Percentiles rank a stretch among this genome's conserved stretches.
These are phyloP conservation scores for Bjerkandera adusta DNA, from an alignment of 1,284 basidiomycete genomes.

Conservation along the genomic window DNA sequence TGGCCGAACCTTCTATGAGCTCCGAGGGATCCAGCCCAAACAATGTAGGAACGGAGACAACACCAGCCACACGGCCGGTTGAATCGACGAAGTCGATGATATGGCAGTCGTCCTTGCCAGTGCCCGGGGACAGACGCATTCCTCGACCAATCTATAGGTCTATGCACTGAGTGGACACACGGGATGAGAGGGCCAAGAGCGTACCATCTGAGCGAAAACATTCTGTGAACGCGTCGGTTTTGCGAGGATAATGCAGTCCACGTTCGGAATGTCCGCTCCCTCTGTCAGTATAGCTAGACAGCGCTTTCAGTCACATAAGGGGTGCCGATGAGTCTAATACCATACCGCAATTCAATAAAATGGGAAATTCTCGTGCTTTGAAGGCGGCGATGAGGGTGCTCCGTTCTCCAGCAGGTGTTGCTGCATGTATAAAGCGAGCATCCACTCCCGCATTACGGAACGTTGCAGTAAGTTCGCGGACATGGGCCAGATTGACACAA, in stretches of 20 bases:
- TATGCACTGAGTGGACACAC: neutral
- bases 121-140: constrained; percentile 80
- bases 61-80: constrained; percentile 62
- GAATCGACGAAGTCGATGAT: constrained; percentile 94
- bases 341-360: constrained; percentile 88
- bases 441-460: constrained; percentile 84
- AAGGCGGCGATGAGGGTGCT: constrained; percentile 70
- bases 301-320: neutral
- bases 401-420: constrained; percentile 68
- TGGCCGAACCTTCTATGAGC: constrained; percentile 54
- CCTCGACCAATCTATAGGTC: constrained; percentile 81
- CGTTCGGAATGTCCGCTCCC: constrained; percentile 88
- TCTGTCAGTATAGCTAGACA: constrained; percentile 89
- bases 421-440: constrained; percentile 79
- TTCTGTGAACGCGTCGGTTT: constrained; percentile 88
- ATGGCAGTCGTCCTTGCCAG: constrained; percentile 83
- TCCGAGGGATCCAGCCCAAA: constrained; percentile 83
- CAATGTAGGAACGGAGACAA: constrained; percentile 82
- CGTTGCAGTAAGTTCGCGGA: constrained; percentile 69
- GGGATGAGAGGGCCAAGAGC: constrained; percentile 16
- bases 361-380: constrained; percentile 72
- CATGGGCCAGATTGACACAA: constrained; percentile 85
- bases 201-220: constrained; percentile 91
- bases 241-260: constrained; percentile 89
- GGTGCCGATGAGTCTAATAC: too few species aligned